phyloP scores from a whole-genome alignment of 1,284 basidiomycete species.

The Cutaneotrichosporon cyanovorans region DNA sequence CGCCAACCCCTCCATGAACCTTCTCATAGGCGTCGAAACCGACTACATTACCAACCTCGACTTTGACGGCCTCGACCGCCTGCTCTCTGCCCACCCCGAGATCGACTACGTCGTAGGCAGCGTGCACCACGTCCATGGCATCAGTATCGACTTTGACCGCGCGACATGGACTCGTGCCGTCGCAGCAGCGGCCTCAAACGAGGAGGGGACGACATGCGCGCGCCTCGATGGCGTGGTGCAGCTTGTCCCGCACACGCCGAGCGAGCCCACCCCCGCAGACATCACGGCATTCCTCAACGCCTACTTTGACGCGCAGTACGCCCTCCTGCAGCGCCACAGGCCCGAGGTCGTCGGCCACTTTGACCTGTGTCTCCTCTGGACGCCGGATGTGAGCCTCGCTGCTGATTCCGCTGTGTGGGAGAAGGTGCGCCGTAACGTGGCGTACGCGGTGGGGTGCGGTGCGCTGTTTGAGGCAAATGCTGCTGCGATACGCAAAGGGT shows the following conservation, averaged over 20 bases:
- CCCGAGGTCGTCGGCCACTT: conserved; percentile 92
- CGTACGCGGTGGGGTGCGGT: conserved; percentile 68
- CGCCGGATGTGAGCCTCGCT: conserved; percentile 53
- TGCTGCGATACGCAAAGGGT: conserved; percentile 85
- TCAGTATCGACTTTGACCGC: conserved; percentile 89
- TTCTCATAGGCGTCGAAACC: conserved; percentile 88
- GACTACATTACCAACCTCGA: conserved; percentile 72
- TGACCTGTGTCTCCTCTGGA: conserved; percentile 79
- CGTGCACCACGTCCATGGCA: conserved; percentile 78
- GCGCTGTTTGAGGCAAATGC: conserved; percentile 91
- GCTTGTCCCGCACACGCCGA: conserved; percentile 47
- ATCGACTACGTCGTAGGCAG: conserved; percentile 92
- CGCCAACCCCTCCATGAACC: conserved; percentile 20
- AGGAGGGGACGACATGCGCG: conserved; percentile 1
- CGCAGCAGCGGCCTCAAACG: background rate
- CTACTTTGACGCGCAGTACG: conserved; percentile 78
- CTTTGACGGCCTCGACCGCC: conserved; percentile 49
- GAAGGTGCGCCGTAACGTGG: conserved; percentile 68
- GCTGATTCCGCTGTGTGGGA: conserved; percentile 53
- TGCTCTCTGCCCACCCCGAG: conserved; percentile 51
- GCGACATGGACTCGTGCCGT: conserved; percentile 32
- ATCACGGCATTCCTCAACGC: conserved; percentile 50
- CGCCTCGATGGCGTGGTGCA: conserved; percentile 16
- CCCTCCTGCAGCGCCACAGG: conserved; percentile 59
- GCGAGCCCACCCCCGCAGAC: conserved; percentile 10